A percentile compares a stretch with the other conserved stretches of the same genome.
Evolutionary conservation across 2,329 filamentous ascomycete species (phyloP).

Genomic region (Hypoxylon sp.): DNA sequence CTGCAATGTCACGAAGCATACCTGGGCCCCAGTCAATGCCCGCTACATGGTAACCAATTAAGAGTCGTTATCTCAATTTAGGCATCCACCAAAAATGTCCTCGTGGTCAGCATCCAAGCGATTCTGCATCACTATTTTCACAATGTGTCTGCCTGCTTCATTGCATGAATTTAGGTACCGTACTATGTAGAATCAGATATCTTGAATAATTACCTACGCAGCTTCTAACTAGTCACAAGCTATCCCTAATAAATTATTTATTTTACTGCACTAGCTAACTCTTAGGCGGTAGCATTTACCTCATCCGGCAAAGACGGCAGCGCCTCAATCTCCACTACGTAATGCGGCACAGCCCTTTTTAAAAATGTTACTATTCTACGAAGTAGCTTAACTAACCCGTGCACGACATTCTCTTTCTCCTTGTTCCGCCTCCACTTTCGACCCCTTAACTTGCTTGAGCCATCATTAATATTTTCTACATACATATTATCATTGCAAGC

Average conservation of each 20-base stretch:
- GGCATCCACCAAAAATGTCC: conserved; percentile 14
- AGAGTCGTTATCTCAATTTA: conserved; percentile 4
- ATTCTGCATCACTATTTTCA: too few species aligned
- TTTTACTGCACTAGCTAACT: conserved; percentile 7
- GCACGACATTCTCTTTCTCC: conserved; percentile 7
- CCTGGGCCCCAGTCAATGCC: not conserved
- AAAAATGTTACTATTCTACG: conserved; percentile 8
- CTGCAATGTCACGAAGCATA: conserved; percentile 1
- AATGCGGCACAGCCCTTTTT: conserved; percentile 24
- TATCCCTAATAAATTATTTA: too few species aligned
- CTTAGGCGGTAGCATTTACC: conserved; percentile 16
- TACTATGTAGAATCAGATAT: too few species aligned
- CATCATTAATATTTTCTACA: conserved; percentile 9
- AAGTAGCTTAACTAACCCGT: conserved; percentile 7
- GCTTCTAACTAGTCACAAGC: conserved; percentile 1
- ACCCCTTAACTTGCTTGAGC: conserved; percentile 19
- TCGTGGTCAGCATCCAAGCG: too few species aligned
- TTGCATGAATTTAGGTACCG: too few species aligned
- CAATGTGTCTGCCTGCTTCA: too few species aligned
- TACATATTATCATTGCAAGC: conserved; percentile 1
- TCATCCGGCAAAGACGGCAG: conserved; percentile 22
- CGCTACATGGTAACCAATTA: conserved; percentile 15
- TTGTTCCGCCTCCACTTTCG: conserved; percentile 13
- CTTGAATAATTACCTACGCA: too few species aligned
- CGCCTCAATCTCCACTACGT: conserved; percentile 27